These are phyloP conservation scores for Mycosarcoma maydis DNA, from an alignment of 1,284 basidiomycete genomes.

Conservation along the genomic window DNA sequence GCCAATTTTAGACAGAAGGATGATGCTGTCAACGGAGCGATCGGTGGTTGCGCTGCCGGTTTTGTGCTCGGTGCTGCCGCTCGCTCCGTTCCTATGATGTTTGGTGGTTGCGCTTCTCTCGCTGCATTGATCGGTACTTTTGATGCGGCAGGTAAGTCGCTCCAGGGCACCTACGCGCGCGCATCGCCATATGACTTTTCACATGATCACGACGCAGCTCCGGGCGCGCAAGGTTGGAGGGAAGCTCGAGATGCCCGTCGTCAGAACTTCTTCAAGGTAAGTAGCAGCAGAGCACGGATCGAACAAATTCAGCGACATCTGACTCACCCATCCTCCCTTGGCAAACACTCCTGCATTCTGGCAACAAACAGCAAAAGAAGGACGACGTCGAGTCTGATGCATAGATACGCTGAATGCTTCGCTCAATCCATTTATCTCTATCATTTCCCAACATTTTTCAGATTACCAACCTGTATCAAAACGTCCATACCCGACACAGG, in stretches of 20 bases:
- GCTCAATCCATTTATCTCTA: not conserved
- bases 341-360: not conserved
- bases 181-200: conserved; percentile 37
- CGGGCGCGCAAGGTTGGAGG: conserved; percentile 65
- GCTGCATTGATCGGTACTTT: conserved; percentile 84
- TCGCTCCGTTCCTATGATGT: conserved; percentile 84
- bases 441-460: not conserved
- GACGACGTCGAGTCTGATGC: conserved; percentile 49
- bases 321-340: not conserved
- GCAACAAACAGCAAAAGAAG: conserved; percentile 34
- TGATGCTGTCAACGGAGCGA: conserved; percentile 84
- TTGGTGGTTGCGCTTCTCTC: conserved; percentile 81
- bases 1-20: conserved; percentile 84
- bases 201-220: conserved; percentile 44
- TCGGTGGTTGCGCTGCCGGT: conserved; percentile 90
- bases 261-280: conserved; percentile 70
- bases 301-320: not conserved
- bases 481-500: not conserved
- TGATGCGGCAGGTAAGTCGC: conserved; percentile 77
- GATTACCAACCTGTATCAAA: not conserved
- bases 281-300: conserved; percentile 3
- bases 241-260: conserved; percentile 69
- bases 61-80: conserved; percentile 86
- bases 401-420: conserved; percentile 17
- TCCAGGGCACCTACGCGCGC: conserved; percentile 44